These are phyloP conservation scores for Geopyxis carbonaria DNA, from an alignment of 495 filamentous ascomycete species.

Conservation along the genomic window DNA sequence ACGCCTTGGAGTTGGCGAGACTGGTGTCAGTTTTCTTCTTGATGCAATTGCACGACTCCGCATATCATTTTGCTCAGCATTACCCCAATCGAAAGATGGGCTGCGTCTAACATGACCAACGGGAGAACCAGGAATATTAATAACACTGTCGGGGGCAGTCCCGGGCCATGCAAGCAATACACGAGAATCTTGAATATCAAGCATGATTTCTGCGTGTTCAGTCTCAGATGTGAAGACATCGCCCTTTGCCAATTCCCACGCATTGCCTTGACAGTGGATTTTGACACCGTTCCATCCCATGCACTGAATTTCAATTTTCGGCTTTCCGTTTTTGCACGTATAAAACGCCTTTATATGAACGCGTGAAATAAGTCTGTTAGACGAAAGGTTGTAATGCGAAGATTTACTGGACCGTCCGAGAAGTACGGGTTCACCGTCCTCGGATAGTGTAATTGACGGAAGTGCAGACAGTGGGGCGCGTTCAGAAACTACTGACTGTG, in stretches of 20 bases:
- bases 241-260: slow-evolving; percentile 70
- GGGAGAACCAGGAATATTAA: too few species aligned
- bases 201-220: slow-evolving; percentile 77
- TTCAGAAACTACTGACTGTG: slow-evolving; percentile 57
- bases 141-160: not conserved
- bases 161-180: slow-evolving; percentile 77
- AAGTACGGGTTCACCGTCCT: slow-evolving; percentile 59
- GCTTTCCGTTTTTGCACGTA: slow-evolving; percentile 26
- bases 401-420: slow-evolving; percentile 90
- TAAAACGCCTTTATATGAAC: slow-evolving; percentile 82
- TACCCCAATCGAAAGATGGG: slow-evolving; percentile 22
- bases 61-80: slow-evolving; percentile 22
- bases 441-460: slow-evolving; percentile 61
- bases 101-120: slow-evolving; percentile 19
- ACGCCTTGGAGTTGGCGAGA: slow-evolving; percentile 2
- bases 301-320: slow-evolving; percentile 67
- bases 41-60: slow-evolving; percentile 6
- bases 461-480: slow-evolving; percentile 68
- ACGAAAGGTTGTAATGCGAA: slow-evolving; percentile 76
- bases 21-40: slow-evolving; percentile 6
- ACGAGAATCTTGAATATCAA: slow-evolving; percentile 85
- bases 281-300: slow-evolving; percentile 92
- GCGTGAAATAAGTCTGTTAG: slow-evolving; percentile 79
- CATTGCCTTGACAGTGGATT: slow-evolving; percentile 76
- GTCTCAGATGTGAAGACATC: slow-evolving; percentile 84